These are phyloP conservation scores for Aschersonia sp. DNA, from an alignment of 2,329 filamentous ascomycete genomes.

Conservation along the genomic window DNA sequence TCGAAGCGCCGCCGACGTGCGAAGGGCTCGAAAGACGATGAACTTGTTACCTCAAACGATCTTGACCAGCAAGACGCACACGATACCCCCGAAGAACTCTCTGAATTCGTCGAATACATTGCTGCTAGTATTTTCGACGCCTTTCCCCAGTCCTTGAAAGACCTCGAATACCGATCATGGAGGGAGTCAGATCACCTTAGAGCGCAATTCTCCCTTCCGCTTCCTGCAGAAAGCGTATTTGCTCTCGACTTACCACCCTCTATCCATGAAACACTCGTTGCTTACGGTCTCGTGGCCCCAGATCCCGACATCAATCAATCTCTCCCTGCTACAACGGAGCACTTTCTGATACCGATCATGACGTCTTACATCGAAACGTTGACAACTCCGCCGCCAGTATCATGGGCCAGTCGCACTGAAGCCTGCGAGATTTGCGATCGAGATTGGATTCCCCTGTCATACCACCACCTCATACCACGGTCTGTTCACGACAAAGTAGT, in stretches of 20 bases:
- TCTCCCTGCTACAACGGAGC: slow-evolving; percentile 24
- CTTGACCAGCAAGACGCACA: not conserved
- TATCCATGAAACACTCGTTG: slow-evolving; percentile 50
- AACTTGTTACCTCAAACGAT: not conserved
- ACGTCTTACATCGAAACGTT: slow-evolving; percentile 44
- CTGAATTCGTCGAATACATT: slow-evolving; percentile 73
- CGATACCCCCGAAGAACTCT: slow-evolving; percentile 49
- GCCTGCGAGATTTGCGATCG: slow-evolving; percentile 67
- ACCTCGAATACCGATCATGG: slow-evolving; percentile 44
- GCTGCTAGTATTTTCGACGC: slow-evolving; percentile 52
- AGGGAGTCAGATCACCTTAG: slow-evolving; percentile 27
- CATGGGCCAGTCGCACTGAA: slow-evolving; percentile 36
- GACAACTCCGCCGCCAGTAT: slow-evolving; percentile 49
- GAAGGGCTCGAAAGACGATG: slow-evolving; percentile 7
- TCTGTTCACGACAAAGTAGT: slow-evolving; percentile 62
- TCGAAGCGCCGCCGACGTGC: slow-evolving; percentile 28
- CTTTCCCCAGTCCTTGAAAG: slow-evolving; percentile 47
- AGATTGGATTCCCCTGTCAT: slow-evolving; percentile 62
- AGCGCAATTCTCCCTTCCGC: slow-evolving; percentile 39
- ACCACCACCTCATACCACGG: slow-evolving; percentile 77
- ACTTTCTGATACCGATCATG: slow-evolving; percentile 50
- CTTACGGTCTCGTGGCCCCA: slow-evolving; percentile 48
- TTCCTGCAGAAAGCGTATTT: slow-evolving; percentile 37
- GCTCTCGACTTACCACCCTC: slow-evolving; percentile 36
- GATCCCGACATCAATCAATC: slow-evolving; percentile 16